Evolutionary conservation across 306 rosid genomes (phyloP).

Genomic region (Chamaecrista fasciculata): DNA sequence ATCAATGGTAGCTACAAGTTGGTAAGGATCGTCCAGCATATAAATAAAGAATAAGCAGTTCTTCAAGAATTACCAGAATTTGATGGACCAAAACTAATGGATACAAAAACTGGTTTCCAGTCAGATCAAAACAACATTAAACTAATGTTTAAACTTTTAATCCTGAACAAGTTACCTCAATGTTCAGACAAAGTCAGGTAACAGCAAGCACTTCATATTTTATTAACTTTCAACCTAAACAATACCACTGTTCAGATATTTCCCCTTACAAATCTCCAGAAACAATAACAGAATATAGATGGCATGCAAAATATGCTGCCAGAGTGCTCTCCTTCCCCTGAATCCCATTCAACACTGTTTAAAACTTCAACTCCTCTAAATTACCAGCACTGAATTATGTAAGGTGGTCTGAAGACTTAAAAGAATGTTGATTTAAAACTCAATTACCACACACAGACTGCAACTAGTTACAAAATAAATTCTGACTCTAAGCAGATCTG

Average conservation of each 20-base stretch:
- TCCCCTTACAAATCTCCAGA: slow-evolving; percentile 1
- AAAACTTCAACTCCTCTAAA: background rate
- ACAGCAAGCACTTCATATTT: slow-evolving; percentile 5
- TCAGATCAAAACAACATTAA: slow-evolving; percentile 9
- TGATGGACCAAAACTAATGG: background rate
- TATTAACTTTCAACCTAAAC: slow-evolving; percentile 9
- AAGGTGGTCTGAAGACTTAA: slow-evolving; percentile 6
- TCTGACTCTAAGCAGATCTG: slow-evolving; percentile 8
- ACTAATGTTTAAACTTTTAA: too few relatives aligned
- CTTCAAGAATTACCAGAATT: slow-evolving; percentile 2
- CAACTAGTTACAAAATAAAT: slow-evolving; percentile 18
- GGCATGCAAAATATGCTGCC: slow-evolving; percentile 6
- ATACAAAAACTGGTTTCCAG: slow-evolving; percentile 6
- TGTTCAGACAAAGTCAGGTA: slow-evolving; percentile 3
- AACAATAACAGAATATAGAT: slow-evolving; percentile 2
- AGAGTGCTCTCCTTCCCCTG: background rate
- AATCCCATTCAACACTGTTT: background rate
- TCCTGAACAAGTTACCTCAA: slow-evolving; percentile 2
- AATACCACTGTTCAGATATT: slow-evolving; percentile 2
- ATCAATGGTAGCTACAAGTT: slow-evolving; percentile 16
- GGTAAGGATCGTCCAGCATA: background rate
- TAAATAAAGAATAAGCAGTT: slow-evolving; percentile 10
- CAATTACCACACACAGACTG: slow-evolving; percentile 4
- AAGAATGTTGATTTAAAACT: slow-evolving; percentile 11
- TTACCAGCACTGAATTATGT: slow-evolving; percentile 8